These are phyloP conservation scores for Pulveroboletus sp. DNA, from an alignment of 768 basidiomycete species.

Conservation along the genomic window DNA sequence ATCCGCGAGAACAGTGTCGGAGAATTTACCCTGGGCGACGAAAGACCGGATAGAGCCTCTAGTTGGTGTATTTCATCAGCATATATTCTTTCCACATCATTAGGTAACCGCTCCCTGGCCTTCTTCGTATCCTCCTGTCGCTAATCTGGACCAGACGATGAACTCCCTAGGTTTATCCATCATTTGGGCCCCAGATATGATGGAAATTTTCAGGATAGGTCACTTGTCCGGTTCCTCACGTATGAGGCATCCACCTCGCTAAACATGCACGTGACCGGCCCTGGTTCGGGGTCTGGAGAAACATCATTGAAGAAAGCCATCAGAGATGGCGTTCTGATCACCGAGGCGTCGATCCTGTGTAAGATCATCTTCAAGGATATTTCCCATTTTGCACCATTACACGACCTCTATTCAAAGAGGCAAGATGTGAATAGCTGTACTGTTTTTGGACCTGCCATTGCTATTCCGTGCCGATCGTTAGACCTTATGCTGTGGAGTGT, in stretches of 20 bases:
- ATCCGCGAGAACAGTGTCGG: constrained; percentile 35
- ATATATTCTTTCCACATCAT: constrained; percentile 55
- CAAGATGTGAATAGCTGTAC: background rate
- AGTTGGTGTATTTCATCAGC: constrained; percentile 68
- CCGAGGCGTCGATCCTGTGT: constrained; percentile 41
- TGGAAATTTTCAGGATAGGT: constrained; percentile 71
- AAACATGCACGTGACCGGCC: constrained; percentile 70
- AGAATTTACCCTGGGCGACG: constrained; percentile 58
- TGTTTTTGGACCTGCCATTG: constrained; percentile 52
- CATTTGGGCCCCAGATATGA: constrained; percentile 80
- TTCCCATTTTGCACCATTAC: constrained; percentile 11
- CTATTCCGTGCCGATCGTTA: constrained; percentile 59
- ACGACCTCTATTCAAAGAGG: background rate
- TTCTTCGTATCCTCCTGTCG: background rate
- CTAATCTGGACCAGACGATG: constrained; percentile 50
- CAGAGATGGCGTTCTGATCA: constrained; percentile 39
- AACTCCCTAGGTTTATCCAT: constrained; percentile 71
- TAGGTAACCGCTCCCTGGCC: constrained; percentile 42
- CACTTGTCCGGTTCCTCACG: constrained; percentile 72
- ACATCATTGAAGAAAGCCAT: constrained; percentile 37
- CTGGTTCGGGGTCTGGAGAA: constrained; percentile 40
- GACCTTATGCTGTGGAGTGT: constrained; percentile 80
- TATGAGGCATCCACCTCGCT: constrained; percentile 84
- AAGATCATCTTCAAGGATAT: constrained; percentile 33
- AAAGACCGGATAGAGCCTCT: constrained; percentile 33